Evolutionary conservation across 177 flowering plant species (phyloP), one percentile per base, ranked within the genome.

Genomic region (Vitis hybrid): DNA sequence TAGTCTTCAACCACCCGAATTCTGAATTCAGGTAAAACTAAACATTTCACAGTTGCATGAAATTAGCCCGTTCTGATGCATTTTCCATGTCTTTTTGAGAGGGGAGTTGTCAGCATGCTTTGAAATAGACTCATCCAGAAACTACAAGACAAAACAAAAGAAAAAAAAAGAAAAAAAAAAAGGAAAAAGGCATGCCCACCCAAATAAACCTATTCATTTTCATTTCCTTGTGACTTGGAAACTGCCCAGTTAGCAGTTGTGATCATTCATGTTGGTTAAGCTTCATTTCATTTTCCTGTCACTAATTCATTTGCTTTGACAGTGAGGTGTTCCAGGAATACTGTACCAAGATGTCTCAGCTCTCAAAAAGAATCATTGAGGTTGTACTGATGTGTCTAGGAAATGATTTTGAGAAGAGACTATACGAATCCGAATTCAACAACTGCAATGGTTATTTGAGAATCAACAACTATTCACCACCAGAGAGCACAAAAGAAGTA

Each of bases 401-500:
- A 55, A 81, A 83, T 48, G 84, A 75, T 51, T 72, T 77, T 49
- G 84, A 78, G 48, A 75, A 51, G 50, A 77, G 82, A 56, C 86
- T 75, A 66, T 75, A 66, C 57, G 78, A 80, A 56, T 66, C 85
- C n/a, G 93, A 92, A 49, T 94, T 92, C 78, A 73, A 72, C 1
- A 80, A 82, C 1, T 89, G 98, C 57, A 85, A 89, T 71, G 97
- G 98, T 26, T 94, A 94, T 70, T 31, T 94, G 69, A 86, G 98
- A 61, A 81, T 94, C 63, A 82, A 78, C 66, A 89, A 88, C 72
- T 94, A 94, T 83, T 67, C 91, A 4, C 86, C 91, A 0, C 92
- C 88, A 9, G 74, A 80, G 10, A 57, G 7, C 8, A 70, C 5
- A 5, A 39, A 39, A 39, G 45, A 82, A 60, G 80, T 85, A 13